These are phyloP conservation scores for Exophiala viscosa DNA, from an alignment of 2,329 filamentous ascomycete genomes.

Conservation along the genomic window DNA sequence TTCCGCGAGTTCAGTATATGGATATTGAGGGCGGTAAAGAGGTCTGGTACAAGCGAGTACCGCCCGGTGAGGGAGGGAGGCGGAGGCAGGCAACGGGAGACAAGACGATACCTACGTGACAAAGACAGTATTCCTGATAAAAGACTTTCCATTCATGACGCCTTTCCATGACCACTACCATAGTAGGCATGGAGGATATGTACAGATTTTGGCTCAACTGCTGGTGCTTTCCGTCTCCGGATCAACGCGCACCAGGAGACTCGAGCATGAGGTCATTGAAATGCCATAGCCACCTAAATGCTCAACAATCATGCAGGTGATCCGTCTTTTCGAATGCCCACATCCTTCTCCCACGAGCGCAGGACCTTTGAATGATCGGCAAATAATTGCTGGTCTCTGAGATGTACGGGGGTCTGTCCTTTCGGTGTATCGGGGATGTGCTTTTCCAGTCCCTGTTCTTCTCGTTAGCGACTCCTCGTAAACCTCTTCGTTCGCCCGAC, in stretches of 20 bases:
- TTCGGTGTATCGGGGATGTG: conserved; percentile 69
- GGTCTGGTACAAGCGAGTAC: too few species aligned
- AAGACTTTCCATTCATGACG: not conserved
- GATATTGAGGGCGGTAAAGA: too few species aligned
- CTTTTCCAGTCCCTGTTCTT: conserved; percentile 71
- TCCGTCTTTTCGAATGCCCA: conserved; percentile 25
- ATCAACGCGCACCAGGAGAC: not conserved
- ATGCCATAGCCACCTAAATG: not conserved
- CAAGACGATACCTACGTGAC: too few species aligned
- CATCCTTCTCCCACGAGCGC: conserved; percentile 27
- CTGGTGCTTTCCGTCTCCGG: too few species aligned
- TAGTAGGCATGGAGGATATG: conserved; percentile 4
- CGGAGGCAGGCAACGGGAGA: too few species aligned
- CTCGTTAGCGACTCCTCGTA: not conserved
- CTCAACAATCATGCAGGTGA: conserved; percentile 10
- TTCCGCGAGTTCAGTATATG: too few species aligned
- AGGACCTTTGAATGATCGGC: conserved; percentile 31
- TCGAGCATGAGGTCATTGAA: too few species aligned
- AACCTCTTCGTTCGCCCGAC: not conserved
- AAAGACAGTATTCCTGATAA: too few species aligned
- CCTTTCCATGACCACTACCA: conserved; percentile 1
- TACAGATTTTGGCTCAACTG: conserved; percentile 1
- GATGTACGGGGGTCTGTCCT: conserved; percentile 68
- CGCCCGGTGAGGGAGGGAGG: too few species aligned
- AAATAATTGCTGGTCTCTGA: conserved; percentile 55